phyloP scores from a whole-genome alignment of 352 stramenopile species.

The Globisporangium okanoganense region DNA sequence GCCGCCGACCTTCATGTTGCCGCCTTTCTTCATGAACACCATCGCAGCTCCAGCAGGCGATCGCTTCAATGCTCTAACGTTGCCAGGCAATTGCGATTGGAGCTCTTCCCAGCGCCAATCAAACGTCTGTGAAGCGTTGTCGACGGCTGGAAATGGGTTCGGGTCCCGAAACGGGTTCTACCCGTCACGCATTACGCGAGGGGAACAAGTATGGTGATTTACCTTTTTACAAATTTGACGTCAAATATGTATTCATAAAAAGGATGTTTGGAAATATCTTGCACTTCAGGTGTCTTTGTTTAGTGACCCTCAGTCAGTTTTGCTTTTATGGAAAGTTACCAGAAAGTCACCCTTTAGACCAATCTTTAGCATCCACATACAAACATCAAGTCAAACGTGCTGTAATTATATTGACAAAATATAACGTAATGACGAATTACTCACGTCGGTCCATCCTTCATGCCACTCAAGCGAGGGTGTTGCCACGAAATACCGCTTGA shows the following conservation, averaged over 20 bases:
- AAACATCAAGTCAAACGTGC: neutral
- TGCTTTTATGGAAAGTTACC: neutral
- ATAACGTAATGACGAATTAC: neutral
- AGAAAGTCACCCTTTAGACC: neutral
- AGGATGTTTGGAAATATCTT: neutral
- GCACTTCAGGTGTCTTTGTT: neutral
- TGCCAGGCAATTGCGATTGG: neutral
- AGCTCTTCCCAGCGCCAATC: constrained; percentile 15
- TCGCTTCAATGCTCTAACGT: neutral
- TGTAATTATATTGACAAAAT: neutral
- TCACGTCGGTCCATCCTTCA: neutral
- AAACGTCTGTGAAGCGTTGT: constrained; percentile 7
- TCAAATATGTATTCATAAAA: neutral
- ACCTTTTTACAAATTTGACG: too few species aligned
- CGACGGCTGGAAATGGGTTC: neutral
- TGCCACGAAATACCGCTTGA: neutral
- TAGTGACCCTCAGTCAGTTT: neutral
- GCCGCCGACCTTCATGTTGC: constrained; percentile 30
- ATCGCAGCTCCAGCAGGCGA: constrained; percentile 4
- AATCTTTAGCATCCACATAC: neutral
- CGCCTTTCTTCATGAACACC: constrained; percentile 48
- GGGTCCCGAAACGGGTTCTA: neutral
- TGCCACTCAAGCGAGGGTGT: neutral
- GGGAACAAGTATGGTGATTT: neutral
- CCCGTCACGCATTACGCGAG: neutral